Evolutionary conservation across 768 basidiomycete species (phyloP).

Genomic region (Tylopilus vinaceipallidus): DNA sequence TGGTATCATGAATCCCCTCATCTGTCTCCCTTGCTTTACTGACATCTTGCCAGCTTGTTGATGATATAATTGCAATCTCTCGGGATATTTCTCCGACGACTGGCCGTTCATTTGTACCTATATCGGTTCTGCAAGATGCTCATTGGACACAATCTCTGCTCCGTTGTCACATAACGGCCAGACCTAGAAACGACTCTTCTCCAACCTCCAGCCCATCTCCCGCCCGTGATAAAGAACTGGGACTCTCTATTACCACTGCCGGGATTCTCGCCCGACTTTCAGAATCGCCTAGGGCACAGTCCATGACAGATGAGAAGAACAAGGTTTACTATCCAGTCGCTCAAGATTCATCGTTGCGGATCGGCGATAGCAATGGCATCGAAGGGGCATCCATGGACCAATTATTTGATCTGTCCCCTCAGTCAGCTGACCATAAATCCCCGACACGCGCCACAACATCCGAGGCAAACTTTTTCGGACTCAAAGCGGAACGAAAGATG

Average conservation of each 20-base stretch:
- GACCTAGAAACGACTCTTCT: constrained; percentile 24
- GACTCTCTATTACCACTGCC: constrained; percentile 52
- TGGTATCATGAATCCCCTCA: constrained; percentile 48
- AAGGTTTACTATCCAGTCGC: constrained; percentile 64
- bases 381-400: constrained; percentile 67
- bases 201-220: constrained; percentile 39
- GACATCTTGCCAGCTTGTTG: constrained; percentile 54
- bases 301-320: constrained; percentile 19
- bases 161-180: constrained; percentile 53
- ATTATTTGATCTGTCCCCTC: constrained; percentile 47
- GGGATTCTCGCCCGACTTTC: constrained; percentile 44
- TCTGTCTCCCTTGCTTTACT: background rate
- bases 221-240: constrained; percentile 58
- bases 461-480: constrained; percentile 65
- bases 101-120: constrained; percentile 63
- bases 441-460: constrained; percentile 30
- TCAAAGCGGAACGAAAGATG: constrained; percentile 45
- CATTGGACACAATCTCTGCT: constrained; percentile 79
- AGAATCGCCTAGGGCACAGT: constrained; percentile 16
- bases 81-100: constrained; percentile 74
- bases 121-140: constrained; percentile 66
- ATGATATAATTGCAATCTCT: constrained; percentile 75
- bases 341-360: constrained; percentile 64
- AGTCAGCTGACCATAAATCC: constrained; percentile 21
- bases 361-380: constrained; percentile 65